phyloP scores from a whole-genome alignment of 2,329 filamentous ascomycete species.

The Ophiocordyceps camponoti-saundersi region DNA sequence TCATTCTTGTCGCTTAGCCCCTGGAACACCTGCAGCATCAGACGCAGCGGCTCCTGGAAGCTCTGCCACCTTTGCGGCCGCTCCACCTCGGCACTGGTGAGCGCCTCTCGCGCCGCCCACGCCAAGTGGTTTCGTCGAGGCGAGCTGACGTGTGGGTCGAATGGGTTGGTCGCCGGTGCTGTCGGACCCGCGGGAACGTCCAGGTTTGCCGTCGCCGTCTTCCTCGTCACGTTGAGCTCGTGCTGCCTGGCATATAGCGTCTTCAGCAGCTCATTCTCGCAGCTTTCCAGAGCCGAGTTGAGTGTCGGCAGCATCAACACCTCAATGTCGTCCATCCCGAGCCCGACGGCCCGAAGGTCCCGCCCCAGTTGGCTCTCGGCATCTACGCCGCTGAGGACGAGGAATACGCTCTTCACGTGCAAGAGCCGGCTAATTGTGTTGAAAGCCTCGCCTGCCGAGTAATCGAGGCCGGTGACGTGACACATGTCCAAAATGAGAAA shows the following conservation, averaged over 20 bases:
- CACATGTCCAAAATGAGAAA: constrained; percentile 81
- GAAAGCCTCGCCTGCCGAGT: constrained; percentile 90
- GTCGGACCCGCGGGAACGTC: constrained; percentile 26
- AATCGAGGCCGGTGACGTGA: constrained; percentile 85
- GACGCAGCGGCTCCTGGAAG: constrained; percentile 76
- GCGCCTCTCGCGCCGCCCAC: constrained; percentile 58
- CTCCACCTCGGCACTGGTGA: constrained; percentile 47
- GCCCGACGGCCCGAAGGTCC: constrained; percentile 67
- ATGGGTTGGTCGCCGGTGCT: constrained; percentile 12
- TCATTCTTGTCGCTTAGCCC: constrained; percentile 73
- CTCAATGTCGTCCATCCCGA: constrained; percentile 55
- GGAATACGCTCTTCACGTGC: constrained; percentile 56
- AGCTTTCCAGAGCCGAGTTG: constrained; percentile 84
- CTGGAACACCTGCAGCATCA: constrained; percentile 92
- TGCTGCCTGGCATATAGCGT: constrained; percentile 59
- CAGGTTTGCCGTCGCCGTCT: constrained; percentile 24
- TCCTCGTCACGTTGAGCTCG: constrained; percentile 29
- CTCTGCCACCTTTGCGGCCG: constrained; percentile 57
- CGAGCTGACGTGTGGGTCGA: constrained; percentile 45
- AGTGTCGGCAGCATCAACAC: constrained; percentile 76
- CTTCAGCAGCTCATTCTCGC: constrained; percentile 84
- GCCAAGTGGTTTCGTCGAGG: constrained; percentile 65
- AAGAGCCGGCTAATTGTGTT: constrained; percentile 79
- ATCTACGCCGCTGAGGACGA: constrained; percentile 71
- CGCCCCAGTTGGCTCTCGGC: constrained; percentile 59